A percentile compares a stretch with the other conserved stretches of the same genome.
Conservation (phyloP, 2,329 filamentous ascomycete species). For the Colletotrichum tropicicola region DNA sequence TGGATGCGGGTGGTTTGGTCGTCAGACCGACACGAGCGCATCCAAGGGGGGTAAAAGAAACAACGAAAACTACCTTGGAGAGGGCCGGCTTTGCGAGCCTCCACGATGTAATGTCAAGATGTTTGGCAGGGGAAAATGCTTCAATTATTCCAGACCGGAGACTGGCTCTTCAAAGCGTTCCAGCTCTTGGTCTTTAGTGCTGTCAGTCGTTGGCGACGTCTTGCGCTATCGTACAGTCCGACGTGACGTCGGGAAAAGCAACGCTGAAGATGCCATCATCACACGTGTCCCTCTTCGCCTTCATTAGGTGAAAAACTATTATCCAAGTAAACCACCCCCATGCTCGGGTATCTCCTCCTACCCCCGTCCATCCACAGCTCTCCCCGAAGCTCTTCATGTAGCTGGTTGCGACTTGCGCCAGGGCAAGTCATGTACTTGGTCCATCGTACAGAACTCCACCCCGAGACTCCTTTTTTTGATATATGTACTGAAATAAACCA, state of each 20-base stretch:
- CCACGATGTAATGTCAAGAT: not conserved
- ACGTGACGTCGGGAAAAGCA: not conserved
- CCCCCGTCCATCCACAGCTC: not conserved
- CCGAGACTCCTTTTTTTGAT: constrained; percentile 15
- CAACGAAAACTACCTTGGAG: no score
- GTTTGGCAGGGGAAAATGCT: not conserved
- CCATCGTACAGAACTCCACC: constrained; percentile 6
- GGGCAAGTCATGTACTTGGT: not conserved
- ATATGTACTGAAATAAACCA: constrained; percentile 22
- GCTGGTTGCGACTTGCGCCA: not conserved
- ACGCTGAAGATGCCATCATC: constrained; percentile 26
- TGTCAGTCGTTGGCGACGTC: not conserved
- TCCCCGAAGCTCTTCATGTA: not conserved
- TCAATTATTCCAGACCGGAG: not conserved
- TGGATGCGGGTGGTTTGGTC: constrained; percentile 2
- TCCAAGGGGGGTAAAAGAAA: not conserved
- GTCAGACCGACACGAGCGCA: not conserved
- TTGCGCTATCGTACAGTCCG: constrained; percentile 25
- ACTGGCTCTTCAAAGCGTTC: not conserved
- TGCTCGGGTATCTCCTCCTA: constrained; percentile 26
- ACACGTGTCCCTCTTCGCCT: constrained; percentile 9
- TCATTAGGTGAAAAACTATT: constrained; percentile 19
- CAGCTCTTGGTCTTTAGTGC: constrained; percentile 1
- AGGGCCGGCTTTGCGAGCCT: not conserved
- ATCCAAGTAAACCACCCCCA: constrained; percentile 29